Conservation (phyloP, 2,329 filamentous ascomycete species). For the Botrytis squamosa region DNA sequence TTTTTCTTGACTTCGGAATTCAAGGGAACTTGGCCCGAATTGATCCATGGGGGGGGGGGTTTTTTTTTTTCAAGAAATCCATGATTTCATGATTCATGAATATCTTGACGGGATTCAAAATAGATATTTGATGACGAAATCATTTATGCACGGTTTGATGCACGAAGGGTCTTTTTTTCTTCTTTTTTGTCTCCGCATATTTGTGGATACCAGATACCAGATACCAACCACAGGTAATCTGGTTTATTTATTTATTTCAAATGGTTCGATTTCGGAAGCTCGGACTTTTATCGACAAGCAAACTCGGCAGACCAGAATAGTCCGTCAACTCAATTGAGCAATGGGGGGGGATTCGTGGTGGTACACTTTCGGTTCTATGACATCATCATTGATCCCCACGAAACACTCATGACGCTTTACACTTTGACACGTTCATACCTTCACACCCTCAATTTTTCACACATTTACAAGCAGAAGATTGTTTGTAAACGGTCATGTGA, state of each 20-base stretch:
- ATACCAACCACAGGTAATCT: background rate
- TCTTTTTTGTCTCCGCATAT: background rate
- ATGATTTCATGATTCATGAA: background rate
- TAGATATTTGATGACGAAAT: background rate
- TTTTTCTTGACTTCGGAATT: background rate
- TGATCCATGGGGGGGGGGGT: background rate
- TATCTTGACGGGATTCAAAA: background rate
- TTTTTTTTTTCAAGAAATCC: background rate
- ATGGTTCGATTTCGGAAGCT: background rate
- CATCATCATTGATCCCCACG: background rate
- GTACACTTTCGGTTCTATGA: background rate
- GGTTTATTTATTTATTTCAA: background rate
- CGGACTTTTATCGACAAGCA: background rate
- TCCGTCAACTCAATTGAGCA: background rate
- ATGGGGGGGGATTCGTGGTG: background rate
- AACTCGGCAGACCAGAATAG: background rate
- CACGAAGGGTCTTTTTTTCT: conserved; percentile 2
- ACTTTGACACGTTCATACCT: background rate
- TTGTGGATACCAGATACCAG: background rate
- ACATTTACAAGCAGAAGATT: background rate
- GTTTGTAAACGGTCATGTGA: background rate
- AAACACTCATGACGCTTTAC: background rate
- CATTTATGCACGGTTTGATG: background rate
- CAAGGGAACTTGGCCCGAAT: background rate
- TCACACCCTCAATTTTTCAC: background rate